Evolutionary conservation across 2,329 filamentous ascomycete genomes (phyloP).

Genomic region (Scytalidium sp.): DNA sequence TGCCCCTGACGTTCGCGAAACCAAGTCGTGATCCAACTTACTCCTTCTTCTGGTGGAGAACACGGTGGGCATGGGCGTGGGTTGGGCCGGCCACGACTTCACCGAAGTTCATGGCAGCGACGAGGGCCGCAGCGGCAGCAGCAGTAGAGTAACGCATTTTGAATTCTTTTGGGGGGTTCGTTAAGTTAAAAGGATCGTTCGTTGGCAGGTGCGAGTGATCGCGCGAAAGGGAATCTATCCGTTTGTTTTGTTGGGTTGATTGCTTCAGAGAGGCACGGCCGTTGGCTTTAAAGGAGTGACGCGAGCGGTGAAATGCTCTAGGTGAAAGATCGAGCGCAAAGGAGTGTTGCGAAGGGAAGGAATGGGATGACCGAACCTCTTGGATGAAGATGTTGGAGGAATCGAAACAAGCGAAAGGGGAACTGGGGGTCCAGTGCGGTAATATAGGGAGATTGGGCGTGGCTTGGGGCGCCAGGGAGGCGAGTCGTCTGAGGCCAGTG

Average conservation of each 20-base stretch:
- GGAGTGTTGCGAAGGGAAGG: conserved; percentile 21
- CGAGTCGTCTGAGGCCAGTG: too few relatives aligned
- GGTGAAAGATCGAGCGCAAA: conserved; percentile 12
- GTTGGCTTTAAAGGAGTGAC: conserved; percentile 23
- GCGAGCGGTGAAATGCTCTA: conserved; percentile 26
- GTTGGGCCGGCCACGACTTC: conserved; percentile 27
- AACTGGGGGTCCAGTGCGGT: not conserved
- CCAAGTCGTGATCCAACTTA: conserved; percentile 20
- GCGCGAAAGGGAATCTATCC: conserved; percentile 6
- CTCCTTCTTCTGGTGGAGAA: conserved; percentile 26
- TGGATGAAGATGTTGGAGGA: conserved; percentile 13
- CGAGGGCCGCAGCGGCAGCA: conserved; percentile 19
- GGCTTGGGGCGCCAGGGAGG: not conserved
- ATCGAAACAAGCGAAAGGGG: not conserved
- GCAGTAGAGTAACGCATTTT: conserved; percentile 28
- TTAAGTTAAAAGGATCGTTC: too few relatives aligned
- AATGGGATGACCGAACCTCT: conserved; percentile 10
- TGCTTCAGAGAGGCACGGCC: conserved; percentile 10
- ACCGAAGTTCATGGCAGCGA: conserved; percentile 25
- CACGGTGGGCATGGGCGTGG: conserved; percentile 23
- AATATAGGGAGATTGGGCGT: not conserved
- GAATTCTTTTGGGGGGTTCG: too few relatives aligned
- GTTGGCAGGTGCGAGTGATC: not conserved
- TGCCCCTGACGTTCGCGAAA: too few relatives aligned
- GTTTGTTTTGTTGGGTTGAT: not conserved